Percentiles rank a stretch among this genome's conserved stretches.
These are phyloP conservation scores for Aspergillus avenaceus DNA, from an alignment of 495 filamentous ascomycete genomes.

Conservation along the genomic window DNA sequence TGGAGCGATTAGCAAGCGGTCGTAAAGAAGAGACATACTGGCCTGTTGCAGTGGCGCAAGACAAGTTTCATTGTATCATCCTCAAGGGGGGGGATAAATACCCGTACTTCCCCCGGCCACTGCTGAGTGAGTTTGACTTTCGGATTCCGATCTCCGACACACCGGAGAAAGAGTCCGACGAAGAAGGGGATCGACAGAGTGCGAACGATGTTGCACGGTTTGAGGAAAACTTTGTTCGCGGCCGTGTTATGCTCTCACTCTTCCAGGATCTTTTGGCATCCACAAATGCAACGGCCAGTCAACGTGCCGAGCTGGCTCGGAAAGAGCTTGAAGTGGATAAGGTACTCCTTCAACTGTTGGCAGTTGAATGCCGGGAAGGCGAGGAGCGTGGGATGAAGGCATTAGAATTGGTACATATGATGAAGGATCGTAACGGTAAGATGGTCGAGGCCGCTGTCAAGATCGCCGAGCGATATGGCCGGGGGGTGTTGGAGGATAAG, in stretches of 20 bases:
- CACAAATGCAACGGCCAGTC: constrained; percentile 54
- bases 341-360: constrained; percentile 82
- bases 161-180: constrained; percentile 28
- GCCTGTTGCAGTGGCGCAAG: constrained; percentile 87
- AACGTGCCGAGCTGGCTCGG: constrained; percentile 63
- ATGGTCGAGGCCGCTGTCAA: constrained; percentile 85
- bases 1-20: constrained; percentile 77
- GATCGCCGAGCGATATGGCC: constrained; percentile 74
- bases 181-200: constrained; percentile 35
- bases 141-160: constrained; percentile 68
- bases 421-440: constrained; percentile 72
- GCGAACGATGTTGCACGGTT: constrained; percentile 45
- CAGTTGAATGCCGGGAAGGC: constrained; percentile 82
- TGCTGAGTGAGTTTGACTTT: constrained; percentile 93
- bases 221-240: constrained; percentile 77
- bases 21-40: constrained; percentile 88
- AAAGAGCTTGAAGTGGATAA: constrained; percentile 83
- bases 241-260: constrained; percentile 64
- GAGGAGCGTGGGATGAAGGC: constrained; percentile 94
- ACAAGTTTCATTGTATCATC: constrained; percentile 97
- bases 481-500: constrained; percentile 76
- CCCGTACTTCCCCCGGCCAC: constrained; percentile 89
- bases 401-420: constrained; percentile 74
- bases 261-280: constrained; percentile 62
- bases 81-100: constrained; percentile 91